Evolutionary conservation across 75 land plant species (phyloP), one percentile per base, ranked within the genome.

Genomic region (Sequoiadendron giganteum): DNA sequence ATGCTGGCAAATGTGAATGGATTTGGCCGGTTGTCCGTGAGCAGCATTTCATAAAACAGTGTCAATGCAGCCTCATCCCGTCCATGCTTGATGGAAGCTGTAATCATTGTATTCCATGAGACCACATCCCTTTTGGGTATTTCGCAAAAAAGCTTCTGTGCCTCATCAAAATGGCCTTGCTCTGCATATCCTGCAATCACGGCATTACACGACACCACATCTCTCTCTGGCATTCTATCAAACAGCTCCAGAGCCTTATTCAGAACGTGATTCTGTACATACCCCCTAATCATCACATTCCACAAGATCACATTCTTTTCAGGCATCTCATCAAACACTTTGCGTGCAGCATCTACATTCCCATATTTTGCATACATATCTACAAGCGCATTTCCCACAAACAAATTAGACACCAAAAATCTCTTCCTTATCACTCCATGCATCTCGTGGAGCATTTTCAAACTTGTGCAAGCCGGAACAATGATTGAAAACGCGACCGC

Each of bases 21-120:
- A 82, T 82, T 82, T 25, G 49, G 84, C 91, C 3, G 88, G 42
- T 77, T 95, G 91, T 85, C 52, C 21, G 58, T 91, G 91, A 10
- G 84, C 90, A 65, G 86, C 90, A 91, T 93, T 54, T 82, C 83
- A 73, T 92, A 84, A 72, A 93, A 93, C 16, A 91, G 3, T 14
- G 18, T 25, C 77, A 82, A 56, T 5, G 91, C 91, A 61, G 89
- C 91, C 21, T 15, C 86, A 10, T 90, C 78, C 78, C 85, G 80
- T 14, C 93, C 91, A 87, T 89, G 83, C 47, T 39, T 15, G 55
- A 76, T 88, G 86, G 85, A 93, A 49, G 92, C 93, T 82, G 88
- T 47, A 85, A 94, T 90, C 90, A 94, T 88, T 18, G 95, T 76
- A 86, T 93, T 94, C 95, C 95, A 94, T 16, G 91, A 90, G 0